phyloP scores from a whole-genome alignment of 305 asterid species.

The Nicotiana rustica region DNA sequence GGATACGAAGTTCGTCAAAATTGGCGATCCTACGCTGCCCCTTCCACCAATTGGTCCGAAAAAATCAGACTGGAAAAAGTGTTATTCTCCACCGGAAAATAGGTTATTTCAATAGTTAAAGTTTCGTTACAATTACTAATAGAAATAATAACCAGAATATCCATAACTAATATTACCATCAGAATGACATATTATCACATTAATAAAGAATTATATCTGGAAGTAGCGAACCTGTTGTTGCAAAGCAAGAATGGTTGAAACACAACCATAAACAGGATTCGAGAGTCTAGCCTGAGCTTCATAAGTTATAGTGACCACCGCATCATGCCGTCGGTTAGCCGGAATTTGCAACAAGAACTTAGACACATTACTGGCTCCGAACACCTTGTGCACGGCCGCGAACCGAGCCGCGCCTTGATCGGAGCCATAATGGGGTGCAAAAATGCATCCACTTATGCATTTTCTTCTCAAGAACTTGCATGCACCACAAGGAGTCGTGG shows the following conservation, averaged over 20 bases:
- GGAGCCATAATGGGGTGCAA: constrained; percentile 83
- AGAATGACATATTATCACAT: no score
- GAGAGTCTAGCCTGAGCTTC: constrained; percentile 95
- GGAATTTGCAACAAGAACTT: constrained; percentile 78
- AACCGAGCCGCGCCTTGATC: constrained; percentile 91
- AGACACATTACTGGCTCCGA: constrained; percentile 91
- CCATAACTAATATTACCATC: no score
- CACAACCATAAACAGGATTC: constrained; percentile 93
- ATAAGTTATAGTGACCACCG: constrained; percentile 81
- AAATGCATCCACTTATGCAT: constrained; percentile 75
- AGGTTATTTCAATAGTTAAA: no score
- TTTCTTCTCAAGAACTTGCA: constrained; percentile 96
- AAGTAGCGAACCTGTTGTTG: constrained; percentile 74
- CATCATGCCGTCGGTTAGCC: constrained; percentile 70
- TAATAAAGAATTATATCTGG: not conserved
- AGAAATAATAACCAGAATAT: no score
- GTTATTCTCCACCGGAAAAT: no score
- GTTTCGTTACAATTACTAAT: no score
- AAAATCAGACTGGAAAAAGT: no score
- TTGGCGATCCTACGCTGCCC: no score
- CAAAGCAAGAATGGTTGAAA: constrained; percentile 78
- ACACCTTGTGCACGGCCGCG: constrained; percentile 93
- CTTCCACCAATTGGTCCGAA: no score
- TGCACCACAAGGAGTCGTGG: constrained; percentile 77
- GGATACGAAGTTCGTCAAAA: no score